These are phyloP conservation scores for Solanum clarkiae DNA, from an alignment of 257 asterid species.

Conservation along the genomic window DNA sequence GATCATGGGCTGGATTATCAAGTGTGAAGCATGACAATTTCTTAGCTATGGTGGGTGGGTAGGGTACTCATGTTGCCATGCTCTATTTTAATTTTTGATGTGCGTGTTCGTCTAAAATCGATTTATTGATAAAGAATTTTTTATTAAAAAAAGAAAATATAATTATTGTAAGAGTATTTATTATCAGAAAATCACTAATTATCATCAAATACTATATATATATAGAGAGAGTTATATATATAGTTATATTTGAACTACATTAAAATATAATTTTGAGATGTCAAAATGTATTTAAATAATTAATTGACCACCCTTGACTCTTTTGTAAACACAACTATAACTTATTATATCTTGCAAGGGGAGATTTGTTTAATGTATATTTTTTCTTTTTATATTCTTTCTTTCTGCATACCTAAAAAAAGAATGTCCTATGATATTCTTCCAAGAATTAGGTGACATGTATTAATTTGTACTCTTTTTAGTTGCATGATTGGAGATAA, in stretches of 20 bases:
- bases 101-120: neutral
- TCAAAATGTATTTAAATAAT: too few species aligned
- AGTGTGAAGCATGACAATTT: neutral
- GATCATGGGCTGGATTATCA: neutral
- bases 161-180: neutral
- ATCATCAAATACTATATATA: too few species aligned
- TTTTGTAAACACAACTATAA: neutral
- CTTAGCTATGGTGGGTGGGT: neutral
- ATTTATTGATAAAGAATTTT: neutral
- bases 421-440: neutral
- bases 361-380: too few species aligned
- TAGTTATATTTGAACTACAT: too few species aligned
- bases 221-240: too few species aligned
- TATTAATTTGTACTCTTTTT: neutral
- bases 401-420: neutral
- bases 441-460: neutral
- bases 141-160: neutral
- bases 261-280: too few species aligned
- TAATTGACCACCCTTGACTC: neutral
- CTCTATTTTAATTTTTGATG: neutral
- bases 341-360: neutral
- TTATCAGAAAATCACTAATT: neutral
- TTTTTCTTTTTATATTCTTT: too few species aligned
- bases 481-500: neutral
- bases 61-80: neutral